These are phyloP conservation scores for Paecilomyces dactylethromorphus DNA, from an alignment of 2,329 filamentous ascomycete species.

Conservation along the genomic window DNA sequence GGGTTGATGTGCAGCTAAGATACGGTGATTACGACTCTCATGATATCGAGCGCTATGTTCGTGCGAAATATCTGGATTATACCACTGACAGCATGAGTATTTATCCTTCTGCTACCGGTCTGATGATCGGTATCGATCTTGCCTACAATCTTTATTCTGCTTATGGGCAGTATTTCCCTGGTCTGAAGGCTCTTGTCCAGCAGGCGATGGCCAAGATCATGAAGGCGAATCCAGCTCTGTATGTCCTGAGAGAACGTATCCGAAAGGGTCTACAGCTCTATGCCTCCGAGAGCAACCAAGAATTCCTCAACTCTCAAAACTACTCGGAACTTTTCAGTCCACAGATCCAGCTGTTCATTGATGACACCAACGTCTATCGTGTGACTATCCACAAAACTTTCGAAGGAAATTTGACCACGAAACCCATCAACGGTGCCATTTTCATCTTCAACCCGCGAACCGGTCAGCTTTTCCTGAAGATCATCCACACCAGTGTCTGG, in stretches of 20 bases:
- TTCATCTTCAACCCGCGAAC: slow-evolving; percentile 99
- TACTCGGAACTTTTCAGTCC: slow-evolving; percentile 99
- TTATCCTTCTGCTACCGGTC: slow-evolving; percentile 89
- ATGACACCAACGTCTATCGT: slow-evolving; percentile 98
- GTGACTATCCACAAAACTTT: slow-evolving; percentile 99
- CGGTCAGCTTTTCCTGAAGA: slow-evolving; percentile 95
- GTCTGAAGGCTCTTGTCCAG: slow-evolving; percentile 88
- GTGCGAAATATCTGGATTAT: slow-evolving; percentile 97
- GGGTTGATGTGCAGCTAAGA: slow-evolving; percentile 91
- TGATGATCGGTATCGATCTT: slow-evolving; percentile 97
- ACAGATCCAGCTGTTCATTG: slow-evolving; percentile 97
- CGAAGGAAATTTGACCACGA: slow-evolving; percentile 96
- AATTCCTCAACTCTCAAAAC: slow-evolving; percentile 98
- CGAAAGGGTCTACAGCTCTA: slow-evolving; percentile 97
- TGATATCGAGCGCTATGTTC: slow-evolving; percentile 95
- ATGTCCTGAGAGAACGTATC: slow-evolving; percentile 94
- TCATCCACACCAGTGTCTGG: slow-evolving; percentile 99
- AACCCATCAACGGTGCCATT: slow-evolving; percentile 98
- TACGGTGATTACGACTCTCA: slow-evolving; percentile 99
- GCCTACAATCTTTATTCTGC: slow-evolving; percentile 98
- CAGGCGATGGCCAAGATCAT: slow-evolving; percentile 99
- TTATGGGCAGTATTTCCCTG: slow-evolving; percentile 97
- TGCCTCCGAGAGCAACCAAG: slow-evolving; percentile 96
- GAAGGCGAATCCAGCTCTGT: slow-evolving; percentile 97
- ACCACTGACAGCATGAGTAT: slow-evolving; percentile 98